Percentiles rank a stretch among this genome's conserved stretches.
Evolutionary conservation across 768 basidiomycete species (phyloP).

Genomic region (Russula foetens): DNA sequence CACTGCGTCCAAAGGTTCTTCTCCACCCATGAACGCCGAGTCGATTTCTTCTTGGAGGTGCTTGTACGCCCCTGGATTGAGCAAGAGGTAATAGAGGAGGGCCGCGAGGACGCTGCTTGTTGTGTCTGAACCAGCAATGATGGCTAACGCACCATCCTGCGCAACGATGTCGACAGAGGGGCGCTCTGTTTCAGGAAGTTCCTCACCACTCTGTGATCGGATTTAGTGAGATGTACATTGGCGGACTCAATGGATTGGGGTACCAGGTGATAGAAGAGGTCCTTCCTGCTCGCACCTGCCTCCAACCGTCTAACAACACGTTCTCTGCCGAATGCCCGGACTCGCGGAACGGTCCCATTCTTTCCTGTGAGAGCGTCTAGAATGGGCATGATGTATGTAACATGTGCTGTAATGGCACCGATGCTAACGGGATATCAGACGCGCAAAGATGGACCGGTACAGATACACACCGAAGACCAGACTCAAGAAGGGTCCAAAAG

Average conservation of each 20-base stretch:
- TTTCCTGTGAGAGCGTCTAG: neutral
- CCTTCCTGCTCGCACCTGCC: constrained; percentile 20
- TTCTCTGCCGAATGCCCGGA: neutral
- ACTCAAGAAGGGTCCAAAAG: neutral
- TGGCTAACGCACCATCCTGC: constrained; percentile 31
- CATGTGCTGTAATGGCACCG: neutral
- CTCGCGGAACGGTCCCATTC: neutral
- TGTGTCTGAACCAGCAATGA: constrained; percentile 38
- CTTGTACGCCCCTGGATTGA: constrained; percentile 23
- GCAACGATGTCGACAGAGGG: constrained; percentile 18
- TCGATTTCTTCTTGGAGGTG: constrained; percentile 9
- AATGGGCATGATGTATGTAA: neutral
- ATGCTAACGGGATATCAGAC: neutral
- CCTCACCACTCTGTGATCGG: constrained; percentile 2
- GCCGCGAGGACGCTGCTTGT: constrained; percentile 29
- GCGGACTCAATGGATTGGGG: neutral
- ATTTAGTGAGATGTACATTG: neutral
- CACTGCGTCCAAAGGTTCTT: constrained; percentile 9
- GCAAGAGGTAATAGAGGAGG: constrained; percentile 30
- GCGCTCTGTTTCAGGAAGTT: neutral
- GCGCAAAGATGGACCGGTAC: neutral
- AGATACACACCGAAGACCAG: neutral
- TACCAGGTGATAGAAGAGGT: constrained; percentile 36
- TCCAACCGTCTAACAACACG: neutral
- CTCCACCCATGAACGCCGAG: neutral